Base-by-base conservation (phyloP, 78 protist genomes). In the Protostelium mycophagum region DNA sequence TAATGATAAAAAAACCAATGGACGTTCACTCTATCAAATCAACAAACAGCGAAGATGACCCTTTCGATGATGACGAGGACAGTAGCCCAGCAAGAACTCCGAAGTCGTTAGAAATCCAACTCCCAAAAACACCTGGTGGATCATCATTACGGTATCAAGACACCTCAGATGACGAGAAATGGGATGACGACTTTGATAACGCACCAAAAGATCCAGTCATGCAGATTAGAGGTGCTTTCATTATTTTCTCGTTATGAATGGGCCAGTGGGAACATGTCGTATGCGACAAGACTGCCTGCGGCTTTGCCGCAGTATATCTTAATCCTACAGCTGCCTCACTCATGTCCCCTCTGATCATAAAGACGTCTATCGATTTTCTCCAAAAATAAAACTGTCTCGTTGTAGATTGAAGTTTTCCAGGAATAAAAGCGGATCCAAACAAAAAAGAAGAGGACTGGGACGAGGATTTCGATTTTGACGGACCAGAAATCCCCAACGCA, bases 371-470 rank as follows among this genome's bases (percentile, higher is more conserved):
- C 16, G 73, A 51, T 25, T 25, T 51, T 16, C 31, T 51, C 73
- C 16, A 16, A 51, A 5, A 5, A 51, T 51, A 51, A 25, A 16
- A 51, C 31, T 25, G 5, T 51, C 73, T 25, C 73, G 5, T 51
- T 51, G 5, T 51, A 5, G 73, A 51, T 51, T 16, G 73, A 51
- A 25, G 73, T 25, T 51, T 25, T 16, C 5, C 73, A 83, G 94
- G 94, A 88, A 92, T 92, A 23, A 85, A 86, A 83, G 94, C 94
- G 0, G 94, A 92, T 89, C 94, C 94, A 36, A 89, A 84, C 0
- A 35, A 37, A 25, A 92, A 92, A 38, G 63, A 89, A 1, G 91
- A 51, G 16, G 73, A 88, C 28, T 92, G 94, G 94, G 94, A 92
- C 73, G 94, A 92, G 34, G 94, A 92, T 86, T 92, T 92, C 37